phyloP scores from a whole-genome alignment of 352 stramenopile species.

The Pythium grandisporangium region DNA sequence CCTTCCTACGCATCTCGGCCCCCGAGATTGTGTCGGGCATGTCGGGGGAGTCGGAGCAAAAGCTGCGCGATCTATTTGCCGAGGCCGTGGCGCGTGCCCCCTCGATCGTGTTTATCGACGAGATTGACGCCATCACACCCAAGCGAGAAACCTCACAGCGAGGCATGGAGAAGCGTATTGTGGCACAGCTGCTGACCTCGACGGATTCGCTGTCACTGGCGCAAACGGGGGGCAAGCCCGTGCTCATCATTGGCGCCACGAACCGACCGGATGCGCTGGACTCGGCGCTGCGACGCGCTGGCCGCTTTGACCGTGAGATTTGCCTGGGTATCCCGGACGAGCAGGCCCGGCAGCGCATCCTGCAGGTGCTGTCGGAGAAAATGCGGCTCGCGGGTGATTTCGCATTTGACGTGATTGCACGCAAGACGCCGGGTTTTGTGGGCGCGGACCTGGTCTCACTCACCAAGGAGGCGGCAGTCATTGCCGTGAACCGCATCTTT shows the following conservation, averaged over 20 bases:
- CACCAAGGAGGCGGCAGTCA: constrained; percentile 96
- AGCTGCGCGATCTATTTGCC: constrained; percentile 91
- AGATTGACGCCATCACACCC: constrained; percentile 96
- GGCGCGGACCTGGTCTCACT: constrained; percentile 97
- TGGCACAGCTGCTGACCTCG: constrained; percentile 92
- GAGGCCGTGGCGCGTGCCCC: constrained; percentile 91
- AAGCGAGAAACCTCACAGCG: constrained; percentile 90
- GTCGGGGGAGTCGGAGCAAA: constrained; percentile 86
- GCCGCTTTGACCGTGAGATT: constrained; percentile 98
- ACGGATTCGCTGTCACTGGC: constrained; percentile 87
- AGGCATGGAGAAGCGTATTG: constrained; percentile 96
- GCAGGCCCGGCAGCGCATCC: constrained; percentile 89
- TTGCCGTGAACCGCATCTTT: constrained; percentile 98
- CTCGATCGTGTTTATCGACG: constrained; percentile 98
- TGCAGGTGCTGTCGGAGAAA: constrained; percentile 88
- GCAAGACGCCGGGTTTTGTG: constrained; percentile 94
- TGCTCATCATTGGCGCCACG: constrained; percentile 97
- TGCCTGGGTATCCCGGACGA: constrained; percentile 96
- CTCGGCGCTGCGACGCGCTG: constrained; percentile 91
- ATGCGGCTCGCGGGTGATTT: constrained; percentile 94
- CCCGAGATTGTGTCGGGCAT: constrained; percentile 94
- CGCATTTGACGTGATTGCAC: constrained; percentile 91
- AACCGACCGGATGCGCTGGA: constrained; percentile 97
- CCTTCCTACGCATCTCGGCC: constrained; percentile 83
- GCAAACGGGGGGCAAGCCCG: constrained; percentile 85